Percentiles rank a stretch among this genome's conserved stretches.
Conservation (phyloP, 768 basidiomycete species). For the Rhizopogon vinicolor region DNA sequence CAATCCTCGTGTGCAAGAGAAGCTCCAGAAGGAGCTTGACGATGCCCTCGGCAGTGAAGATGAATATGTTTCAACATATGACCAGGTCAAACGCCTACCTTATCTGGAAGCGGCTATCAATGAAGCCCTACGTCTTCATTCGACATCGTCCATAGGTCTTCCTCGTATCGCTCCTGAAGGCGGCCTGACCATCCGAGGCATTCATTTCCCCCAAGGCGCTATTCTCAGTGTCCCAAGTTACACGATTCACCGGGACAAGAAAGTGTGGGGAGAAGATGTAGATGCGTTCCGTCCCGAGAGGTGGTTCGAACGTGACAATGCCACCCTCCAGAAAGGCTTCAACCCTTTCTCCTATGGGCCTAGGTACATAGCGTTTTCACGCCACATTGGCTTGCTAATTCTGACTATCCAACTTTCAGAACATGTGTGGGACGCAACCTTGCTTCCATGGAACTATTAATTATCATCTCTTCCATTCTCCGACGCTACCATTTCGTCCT, state of each 20-base stretch:
- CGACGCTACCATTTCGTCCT: slow-evolving; percentile 73
- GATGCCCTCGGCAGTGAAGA: slow-evolving; percentile 52
- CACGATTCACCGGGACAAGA: slow-evolving; percentile 71
- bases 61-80: slow-evolving; percentile 55
- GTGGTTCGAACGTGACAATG: slow-evolving; percentile 72
- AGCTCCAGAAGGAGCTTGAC: slow-evolving; percentile 75
- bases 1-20: slow-evolving; percentile 58
- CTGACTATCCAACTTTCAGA: slow-evolving; percentile 29
- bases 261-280: slow-evolving; percentile 75
- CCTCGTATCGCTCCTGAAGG: slow-evolving; percentile 75
- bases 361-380: slow-evolving; percentile 34
- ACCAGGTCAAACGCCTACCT: slow-evolving; percentile 67
- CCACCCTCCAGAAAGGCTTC: slow-evolving; percentile 63
- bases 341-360: slow-evolving; percentile 87
- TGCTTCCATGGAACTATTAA: slow-evolving; percentile 71
- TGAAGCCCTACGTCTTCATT: slow-evolving; percentile 81
- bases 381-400: not conserved
- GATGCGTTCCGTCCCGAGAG: slow-evolving; percentile 77
- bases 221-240: slow-evolving; percentile 79
- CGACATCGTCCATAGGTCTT: slow-evolving; percentile 79
- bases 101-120: slow-evolving; percentile 88
- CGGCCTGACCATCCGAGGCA: slow-evolving; percentile 52
- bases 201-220: slow-evolving; percentile 69
- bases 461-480: slow-evolving; percentile 79
- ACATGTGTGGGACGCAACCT: slow-evolving; percentile 84